Evolutionary conservation across 2,329 filamentous ascomycete species (phyloP).

Genomic region (Epichloe brachyelytri): DNA sequence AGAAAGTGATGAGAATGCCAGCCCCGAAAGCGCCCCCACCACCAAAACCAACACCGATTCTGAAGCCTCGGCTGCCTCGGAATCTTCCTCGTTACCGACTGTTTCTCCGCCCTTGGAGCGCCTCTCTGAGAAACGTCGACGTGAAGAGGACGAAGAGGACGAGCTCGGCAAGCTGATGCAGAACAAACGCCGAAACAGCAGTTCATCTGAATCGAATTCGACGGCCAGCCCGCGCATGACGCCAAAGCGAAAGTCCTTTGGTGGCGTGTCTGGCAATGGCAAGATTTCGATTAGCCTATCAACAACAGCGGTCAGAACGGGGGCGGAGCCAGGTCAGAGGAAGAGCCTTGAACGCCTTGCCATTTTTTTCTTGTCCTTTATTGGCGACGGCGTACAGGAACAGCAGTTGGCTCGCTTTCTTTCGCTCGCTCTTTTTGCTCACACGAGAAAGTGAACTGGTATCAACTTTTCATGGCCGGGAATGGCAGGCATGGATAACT

Average conservation of each 20-base stretch:
- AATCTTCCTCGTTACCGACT: constrained; percentile 6
- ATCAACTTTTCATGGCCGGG: neutral
- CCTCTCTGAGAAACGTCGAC: constrained; percentile 74
- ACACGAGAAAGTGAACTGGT: neutral
- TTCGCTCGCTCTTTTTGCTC: neutral
- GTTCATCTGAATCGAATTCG: constrained; percentile 31
- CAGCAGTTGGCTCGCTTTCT: neutral
- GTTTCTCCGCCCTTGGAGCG: constrained; percentile 55
- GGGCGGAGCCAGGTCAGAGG: constrained; percentile 25
- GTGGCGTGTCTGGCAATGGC: constrained; percentile 25
- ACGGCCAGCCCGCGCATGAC: constrained; percentile 20
- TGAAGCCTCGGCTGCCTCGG: constrained; percentile 20
- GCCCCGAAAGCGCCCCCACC: constrained; percentile 31
- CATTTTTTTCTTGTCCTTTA: neutral
- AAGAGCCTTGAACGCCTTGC: constrained; percentile 19
- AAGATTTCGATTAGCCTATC: constrained; percentile 49
- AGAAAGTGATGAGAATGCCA: constrained; percentile 48
- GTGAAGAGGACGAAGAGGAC: constrained; percentile 84
- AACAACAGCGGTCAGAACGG: constrained; percentile 29
- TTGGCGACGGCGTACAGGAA: constrained; percentile 10
- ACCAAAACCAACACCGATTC: constrained; percentile 19
- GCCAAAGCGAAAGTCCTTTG: constrained; percentile 28
- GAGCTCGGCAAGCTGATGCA: constrained; percentile 73
- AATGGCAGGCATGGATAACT: neutral
- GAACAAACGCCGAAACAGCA: constrained; percentile 48